Evolutionary conservation across 352 stramenopile genomes (phyloP), one percentile per base, ranked within the genome.

Genomic region (Blastocystis sp.): DNA sequence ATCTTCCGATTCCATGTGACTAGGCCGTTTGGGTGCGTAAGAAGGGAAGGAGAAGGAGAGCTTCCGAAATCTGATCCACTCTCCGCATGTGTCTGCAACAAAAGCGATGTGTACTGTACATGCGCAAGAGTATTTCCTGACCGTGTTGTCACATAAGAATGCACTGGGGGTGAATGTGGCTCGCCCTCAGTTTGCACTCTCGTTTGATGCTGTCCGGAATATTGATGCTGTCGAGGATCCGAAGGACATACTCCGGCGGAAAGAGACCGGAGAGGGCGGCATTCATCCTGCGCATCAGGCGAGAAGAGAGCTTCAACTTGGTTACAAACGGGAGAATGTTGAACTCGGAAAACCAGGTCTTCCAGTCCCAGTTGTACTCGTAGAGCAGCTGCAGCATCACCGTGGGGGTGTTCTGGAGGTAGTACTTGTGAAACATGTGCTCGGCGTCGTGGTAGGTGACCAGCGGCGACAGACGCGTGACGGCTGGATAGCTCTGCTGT

Each of bases 401-500:
- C 24, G 71, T 81, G 24, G 71, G 71, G 11, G 34, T 65, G 3
- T 81, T 64, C 54, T 81, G 71, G 14, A 81, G 54, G 28, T 81
- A 81, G 48, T 81, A 81, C 40, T 81, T 81, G 71, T 81, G 71
- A 28, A 54, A 81, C 17, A 81, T 81, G 28, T 81, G 71, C 21
- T 81, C 71, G 17, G 71, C 71, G 48, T 81, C 71, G 2, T 63
- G n/a, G 66, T 81, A 81, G 4, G 19, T 48, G 19, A 14, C 24
- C 14, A 81, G 71, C 3, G 71, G 71, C 24, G 43, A 43, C n/a
- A 81, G 3, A 1, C n/a, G 11, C 19, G 71, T 81, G 34, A 38
- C 71, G 17, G 43, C 71, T 10, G 64, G 48, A 6, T 38, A 21
- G 7, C 3, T 45, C 71, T 81, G 66, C 28, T 9, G 17, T 66